Base-by-base conservation (phyloP, 225 moss, liverwort and hornwort species). In the Climacium dendroides region DNA sequence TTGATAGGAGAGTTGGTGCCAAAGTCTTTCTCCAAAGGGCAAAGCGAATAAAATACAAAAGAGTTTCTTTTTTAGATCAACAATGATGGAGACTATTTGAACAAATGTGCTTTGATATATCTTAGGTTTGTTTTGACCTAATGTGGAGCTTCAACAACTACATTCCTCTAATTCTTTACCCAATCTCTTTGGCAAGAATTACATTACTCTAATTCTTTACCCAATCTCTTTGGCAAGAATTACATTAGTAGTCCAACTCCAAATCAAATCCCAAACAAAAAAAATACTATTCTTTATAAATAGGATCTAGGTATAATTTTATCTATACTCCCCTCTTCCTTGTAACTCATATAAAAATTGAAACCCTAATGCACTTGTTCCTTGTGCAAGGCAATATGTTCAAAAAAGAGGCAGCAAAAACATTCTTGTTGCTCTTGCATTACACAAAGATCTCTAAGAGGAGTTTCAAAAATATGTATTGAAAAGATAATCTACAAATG, bases 271-370 rank as follows among this genome's bases (percentile, higher is more conserved):
- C 4, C 6, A 37, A 66, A 22, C 22, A 37, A 66, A 64, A 17
- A n/a, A 37, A 7, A 66, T n/a, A 20, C 12, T 19, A 3, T 64
- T 20, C 66, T n/a, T n/a, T 6, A 66, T 19, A 66, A n/a, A n/a
- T n/a, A n/a, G 20, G n/a, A n/a, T n/a, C 6, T 1, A 1, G 11
- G 1, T 19, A 20, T 0, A n/a, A 11, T 22, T 67, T 67, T n/a
- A 4, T n/a, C 22, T 35, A n/a, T 66, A n/a, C 1, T 66, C 6
- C 20, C 11, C 5, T 65, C 5, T 6, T 66, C 11, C 17, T 20
- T 19, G 5, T 4, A 63, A 34, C 9, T 64, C 1, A 18, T 0
- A 66, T 6, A 66, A n/a, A n/a, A 66, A 66, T n/a, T 66, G n/a
- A 66, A 66, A 19, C 5, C 10, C n/a, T n/a, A 37, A 12, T 37